A percentile compares a stretch with the other conserved stretches of the same genome.
phyloP scores from a whole-genome alignment of 371 early-diverging fungal genomes.

The Mycotypha africana region DNA sequence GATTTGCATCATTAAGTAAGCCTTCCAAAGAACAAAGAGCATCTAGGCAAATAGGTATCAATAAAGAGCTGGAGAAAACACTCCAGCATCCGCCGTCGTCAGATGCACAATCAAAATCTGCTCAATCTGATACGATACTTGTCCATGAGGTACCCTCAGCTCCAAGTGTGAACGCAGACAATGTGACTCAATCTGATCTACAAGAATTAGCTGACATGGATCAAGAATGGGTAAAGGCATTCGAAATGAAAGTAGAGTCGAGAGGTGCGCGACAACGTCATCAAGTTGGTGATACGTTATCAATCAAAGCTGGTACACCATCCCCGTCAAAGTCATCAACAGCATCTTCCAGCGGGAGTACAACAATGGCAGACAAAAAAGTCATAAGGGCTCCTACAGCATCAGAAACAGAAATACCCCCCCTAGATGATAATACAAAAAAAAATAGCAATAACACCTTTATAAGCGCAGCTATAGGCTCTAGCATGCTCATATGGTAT shows the following conservation, averaged over 20 bases:
- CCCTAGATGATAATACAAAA: too few species aligned
- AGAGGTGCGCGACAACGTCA: slow-evolving; percentile 5
- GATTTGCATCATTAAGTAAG: too few species aligned
- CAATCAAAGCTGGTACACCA: neutral
- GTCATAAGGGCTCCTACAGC: neutral
- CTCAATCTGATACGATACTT: too few species aligned
- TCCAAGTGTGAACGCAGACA: too few species aligned
- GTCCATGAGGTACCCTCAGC: too few species aligned
- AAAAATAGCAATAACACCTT: neutral
- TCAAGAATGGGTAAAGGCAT: slow-evolving; percentile 20
- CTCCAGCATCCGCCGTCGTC: too few species aligned
- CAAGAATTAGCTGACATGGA: too few species aligned
- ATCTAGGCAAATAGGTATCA: too few species aligned
- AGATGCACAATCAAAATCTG: too few species aligned
- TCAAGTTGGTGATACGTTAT: slow-evolving; percentile 5
- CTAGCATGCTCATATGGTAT: slow-evolving; percentile 21
- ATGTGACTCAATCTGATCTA: too few species aligned
- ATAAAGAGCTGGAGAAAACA: too few species aligned
- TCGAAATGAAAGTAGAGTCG: slow-evolving; percentile 18
- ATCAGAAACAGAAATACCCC: neutral
- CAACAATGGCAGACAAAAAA: neutral
- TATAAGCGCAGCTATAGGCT: slow-evolving; percentile 9
- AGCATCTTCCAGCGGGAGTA: neutral
- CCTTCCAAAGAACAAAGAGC: too few species aligned
- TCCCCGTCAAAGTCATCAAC: neutral